Evolutionary conservation across 2,329 filamentous ascomycete genomes (phyloP).

Genomic region (Sporothrix mexicana): DNA sequence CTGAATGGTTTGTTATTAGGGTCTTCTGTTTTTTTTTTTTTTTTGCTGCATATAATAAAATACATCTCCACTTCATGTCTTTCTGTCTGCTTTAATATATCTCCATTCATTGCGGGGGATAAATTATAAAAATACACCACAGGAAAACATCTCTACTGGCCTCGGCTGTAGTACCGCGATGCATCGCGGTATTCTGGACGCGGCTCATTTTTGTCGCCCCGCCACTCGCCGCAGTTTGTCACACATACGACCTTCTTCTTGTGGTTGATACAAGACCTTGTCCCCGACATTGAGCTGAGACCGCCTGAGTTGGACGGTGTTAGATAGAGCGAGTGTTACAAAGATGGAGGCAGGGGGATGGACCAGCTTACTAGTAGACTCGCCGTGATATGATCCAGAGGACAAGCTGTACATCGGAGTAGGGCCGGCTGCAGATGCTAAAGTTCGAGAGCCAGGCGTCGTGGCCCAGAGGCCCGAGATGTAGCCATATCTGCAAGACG

Average conservation of each 20-base stretch:
- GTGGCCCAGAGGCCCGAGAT: neutral
- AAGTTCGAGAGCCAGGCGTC: neutral
- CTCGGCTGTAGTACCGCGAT: slow-evolving; percentile 32
- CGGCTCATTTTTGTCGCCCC: slow-evolving; percentile 29
- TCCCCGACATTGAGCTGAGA: neutral
- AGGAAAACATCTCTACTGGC: neutral
- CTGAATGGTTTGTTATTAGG: too few relatives aligned
- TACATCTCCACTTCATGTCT: too few relatives aligned
- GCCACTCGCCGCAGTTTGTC: slow-evolving; percentile 33
- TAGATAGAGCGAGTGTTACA: neutral
- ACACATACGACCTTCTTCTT: slow-evolving; percentile 32
- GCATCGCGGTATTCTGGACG: slow-evolving; percentile 33
- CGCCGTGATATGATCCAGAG: neutral
- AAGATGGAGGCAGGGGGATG: neutral
- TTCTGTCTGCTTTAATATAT: too few relatives aligned
- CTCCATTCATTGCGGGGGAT: neutral
- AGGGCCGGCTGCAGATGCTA: neutral
- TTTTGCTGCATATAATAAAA: too few relatives aligned
- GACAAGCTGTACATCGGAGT: neutral
- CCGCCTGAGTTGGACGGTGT: neutral
- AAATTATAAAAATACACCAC: neutral
- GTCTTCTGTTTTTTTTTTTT: too few relatives aligned
- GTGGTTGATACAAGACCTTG: slow-evolving; percentile 28
- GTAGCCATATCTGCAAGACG: neutral
- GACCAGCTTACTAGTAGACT: neutral